phyloP scores from a whole-genome alignment of 192 early-diverging fungal genomes.

The Coemansia biformis region DNA sequence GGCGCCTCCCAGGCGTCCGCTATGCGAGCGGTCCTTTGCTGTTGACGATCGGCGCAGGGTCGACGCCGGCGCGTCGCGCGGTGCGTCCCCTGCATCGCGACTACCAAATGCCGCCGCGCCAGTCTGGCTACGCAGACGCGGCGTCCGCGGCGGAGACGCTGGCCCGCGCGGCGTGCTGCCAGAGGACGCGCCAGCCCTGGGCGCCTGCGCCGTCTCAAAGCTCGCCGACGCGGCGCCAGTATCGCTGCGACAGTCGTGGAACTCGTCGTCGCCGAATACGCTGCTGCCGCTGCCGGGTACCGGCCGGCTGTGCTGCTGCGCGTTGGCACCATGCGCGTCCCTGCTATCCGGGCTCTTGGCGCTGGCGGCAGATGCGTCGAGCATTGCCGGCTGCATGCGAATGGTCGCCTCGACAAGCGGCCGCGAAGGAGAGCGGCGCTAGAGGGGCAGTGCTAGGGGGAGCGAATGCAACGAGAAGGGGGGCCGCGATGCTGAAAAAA shows the following conservation, averaged over 20 bases:
- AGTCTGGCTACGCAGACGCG: neutral
- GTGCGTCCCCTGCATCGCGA: too few species aligned
- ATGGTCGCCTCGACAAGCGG: too few species aligned
- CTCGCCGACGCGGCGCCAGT: slow-evolving; percentile 27
- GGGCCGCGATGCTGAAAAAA: too few species aligned
- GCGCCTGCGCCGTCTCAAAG: slow-evolving; percentile 13
- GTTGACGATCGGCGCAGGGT: slow-evolving; percentile 39
- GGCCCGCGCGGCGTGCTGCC: too few species aligned
- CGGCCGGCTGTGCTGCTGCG: neutral
- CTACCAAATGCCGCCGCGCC: slow-evolving; percentile 1
- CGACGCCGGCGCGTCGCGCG: neutral
- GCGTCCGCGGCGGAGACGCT: neutral
- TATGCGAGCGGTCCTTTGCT: slow-evolving; percentile 1
- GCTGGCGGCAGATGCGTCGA: slow-evolving; percentile 1
- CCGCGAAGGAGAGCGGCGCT: too few species aligned
- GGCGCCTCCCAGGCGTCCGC: neutral
- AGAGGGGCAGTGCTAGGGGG: too few species aligned
- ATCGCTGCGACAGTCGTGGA: slow-evolving; percentile 33
- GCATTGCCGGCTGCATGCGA: slow-evolving; percentile 1
- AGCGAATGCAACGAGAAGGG: too few species aligned
- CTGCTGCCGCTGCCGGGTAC: neutral
- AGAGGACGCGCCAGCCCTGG: too few species aligned
- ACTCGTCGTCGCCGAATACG: slow-evolving; percentile 35
- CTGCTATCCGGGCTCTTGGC: too few species aligned
- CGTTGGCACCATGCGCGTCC: neutral